Base-by-base conservation (phyloP, 805 yeast genomes). In the Priceomyces castillae region DNA sequence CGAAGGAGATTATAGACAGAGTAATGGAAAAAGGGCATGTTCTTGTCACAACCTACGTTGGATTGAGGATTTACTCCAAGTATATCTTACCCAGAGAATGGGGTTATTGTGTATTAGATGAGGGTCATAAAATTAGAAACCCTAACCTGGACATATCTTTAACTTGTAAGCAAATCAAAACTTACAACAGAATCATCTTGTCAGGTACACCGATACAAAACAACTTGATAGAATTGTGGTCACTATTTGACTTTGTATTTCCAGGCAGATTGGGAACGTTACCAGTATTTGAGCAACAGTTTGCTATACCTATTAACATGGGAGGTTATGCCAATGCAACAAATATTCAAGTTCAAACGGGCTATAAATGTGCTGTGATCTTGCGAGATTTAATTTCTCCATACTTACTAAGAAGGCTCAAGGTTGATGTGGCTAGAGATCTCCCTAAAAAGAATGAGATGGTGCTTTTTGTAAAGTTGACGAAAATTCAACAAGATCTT, bases 271-370 rank as follows among this genome's bases (percentile, higher is more conserved):
- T 94, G 17, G 99, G 99, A 0, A 94, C 99, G 0, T 68, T 94
- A 18, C 99, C 99, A 0, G 92, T 94, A 0, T 94, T 94, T 55
- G 95, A 90, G 62, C 85, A 78, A 41, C 97, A 94, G 60, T 94
- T 94, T 61, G 85, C 96, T 2, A 73, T 83, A 4, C 99, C 99
- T 0, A 94, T 94, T 36, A 92, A 90, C 57, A 76, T 87, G 59
- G 99, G 99, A n/a, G 99, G 99, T 0, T 94, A 94, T 65, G 96
- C 99, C 1, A 94, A 92, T 67, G 98, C 99, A 0, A 82, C 95
- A 1, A 94, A 94, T 59, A 79, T 94, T 2, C 97, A 94, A 59
- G 98, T 94, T 0, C 97, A 92, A 58, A 84, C 97, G 1, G 97
- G 97, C 1, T 90, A 88, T 58, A 89, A 89, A 59, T 94, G 98